A percentile compares a stretch with the other conserved stretches of the same genome.
Evolutionary conservation across 768 basidiomycete genomes (phyloP).

Genomic region (Coprinopsis sp.): DNA sequence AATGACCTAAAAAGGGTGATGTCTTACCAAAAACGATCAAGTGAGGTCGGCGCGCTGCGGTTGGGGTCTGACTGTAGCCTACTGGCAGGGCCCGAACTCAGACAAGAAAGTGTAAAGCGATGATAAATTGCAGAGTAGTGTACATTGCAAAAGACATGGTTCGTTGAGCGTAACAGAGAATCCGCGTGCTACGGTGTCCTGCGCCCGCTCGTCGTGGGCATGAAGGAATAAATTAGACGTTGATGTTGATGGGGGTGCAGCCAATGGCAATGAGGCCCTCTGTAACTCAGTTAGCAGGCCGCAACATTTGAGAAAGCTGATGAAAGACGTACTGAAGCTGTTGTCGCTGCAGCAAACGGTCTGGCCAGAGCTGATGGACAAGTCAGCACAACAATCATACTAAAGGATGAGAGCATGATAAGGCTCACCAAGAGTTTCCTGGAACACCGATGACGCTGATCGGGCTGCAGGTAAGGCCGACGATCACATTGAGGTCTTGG

Average conservation of each 20-base stretch:
- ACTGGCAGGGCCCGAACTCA: no score
- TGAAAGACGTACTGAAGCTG: conserved; percentile 3
- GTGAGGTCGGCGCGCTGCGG: no score
- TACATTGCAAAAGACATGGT: no score
- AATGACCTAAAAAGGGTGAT: no score
- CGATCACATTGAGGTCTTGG: conserved; percentile 17
- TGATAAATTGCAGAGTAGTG: no score
- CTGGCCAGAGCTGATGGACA: conserved; percentile 1
- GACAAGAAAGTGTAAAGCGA: no score
- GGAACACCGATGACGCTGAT: conserved; percentile 21
- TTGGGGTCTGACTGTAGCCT: no score
- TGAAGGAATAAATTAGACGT: no score
- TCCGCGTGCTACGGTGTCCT: no score
- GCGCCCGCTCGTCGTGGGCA: no score
- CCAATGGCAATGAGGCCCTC: conserved; percentile 13
- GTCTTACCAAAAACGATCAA: no score
- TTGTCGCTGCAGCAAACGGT: conserved; percentile 7
- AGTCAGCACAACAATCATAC: neutral
- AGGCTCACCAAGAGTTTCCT: conserved; percentile 19
- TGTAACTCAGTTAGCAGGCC: neutral
- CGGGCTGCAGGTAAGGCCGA: conserved; percentile 27
- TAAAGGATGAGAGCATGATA: neutral
- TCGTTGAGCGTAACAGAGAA: no score
- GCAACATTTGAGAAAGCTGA: neutral
- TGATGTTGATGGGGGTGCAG: conserved; percentile 14